Conservation (phyloP, 208 protist species). For the Kentomonas sorsogonicus region DNA sequence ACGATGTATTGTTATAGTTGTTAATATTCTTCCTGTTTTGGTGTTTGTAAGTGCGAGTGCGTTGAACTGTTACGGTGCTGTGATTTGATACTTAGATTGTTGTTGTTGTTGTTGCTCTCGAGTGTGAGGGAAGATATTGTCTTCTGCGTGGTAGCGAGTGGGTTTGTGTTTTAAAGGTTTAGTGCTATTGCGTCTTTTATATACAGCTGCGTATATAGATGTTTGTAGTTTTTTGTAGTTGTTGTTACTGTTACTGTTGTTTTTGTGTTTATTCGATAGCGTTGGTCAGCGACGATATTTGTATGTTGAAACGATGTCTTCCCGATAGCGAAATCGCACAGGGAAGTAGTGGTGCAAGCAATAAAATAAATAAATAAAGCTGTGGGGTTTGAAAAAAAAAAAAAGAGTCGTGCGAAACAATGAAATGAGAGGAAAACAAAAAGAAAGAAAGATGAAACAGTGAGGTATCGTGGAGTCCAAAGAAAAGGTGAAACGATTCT, state of each 20-base stretch:
- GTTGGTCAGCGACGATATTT: background rate
- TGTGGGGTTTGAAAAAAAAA: conserved; percentile 5
- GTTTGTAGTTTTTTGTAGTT: background rate
- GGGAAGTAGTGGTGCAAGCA: conserved; percentile 9
- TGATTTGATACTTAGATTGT: background rate
- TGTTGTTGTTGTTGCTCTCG: background rate
- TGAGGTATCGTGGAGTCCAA: background rate
- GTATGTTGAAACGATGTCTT: too few relatives aligned
- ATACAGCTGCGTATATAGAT: background rate
- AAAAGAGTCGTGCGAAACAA: background rate
- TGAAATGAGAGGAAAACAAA: background rate
- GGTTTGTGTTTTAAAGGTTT: too few relatives aligned
- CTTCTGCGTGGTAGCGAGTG: too few relatives aligned
- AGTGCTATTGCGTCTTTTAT: too few relatives aligned
- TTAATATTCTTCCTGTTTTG: too few relatives aligned
- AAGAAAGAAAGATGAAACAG: conserved; percentile 2
- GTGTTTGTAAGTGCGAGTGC: too few relatives aligned
- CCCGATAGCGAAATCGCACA: too few relatives aligned
- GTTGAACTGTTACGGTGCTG: too few relatives aligned
- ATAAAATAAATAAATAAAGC: conserved; percentile 8
- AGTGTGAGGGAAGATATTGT: background rate
- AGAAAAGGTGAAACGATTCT: background rate
- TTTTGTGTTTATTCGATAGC: background rate
- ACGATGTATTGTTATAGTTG: background rate
- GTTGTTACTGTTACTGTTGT: background rate